A percentile compares a stretch with the other conserved stretches of the same genome.
These are phyloP conservation scores for Ceratocystis papillata DNA, from an alignment of 2,329 filamentous ascomycete species.

Conservation along the genomic window DNA sequence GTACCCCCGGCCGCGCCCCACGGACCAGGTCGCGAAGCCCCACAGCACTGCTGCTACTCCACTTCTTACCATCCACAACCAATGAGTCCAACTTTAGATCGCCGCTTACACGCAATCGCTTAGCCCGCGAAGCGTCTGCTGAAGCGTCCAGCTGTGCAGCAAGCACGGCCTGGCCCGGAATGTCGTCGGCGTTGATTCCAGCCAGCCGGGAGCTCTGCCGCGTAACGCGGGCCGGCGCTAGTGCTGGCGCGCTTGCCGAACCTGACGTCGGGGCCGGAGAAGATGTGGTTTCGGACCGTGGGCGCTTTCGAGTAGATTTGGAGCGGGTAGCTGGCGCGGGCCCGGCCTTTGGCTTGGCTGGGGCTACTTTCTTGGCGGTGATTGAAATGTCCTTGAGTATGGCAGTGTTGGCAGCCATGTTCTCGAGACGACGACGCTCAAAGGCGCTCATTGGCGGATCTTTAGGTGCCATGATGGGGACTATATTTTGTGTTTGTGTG, in stretches of 20 bases:
- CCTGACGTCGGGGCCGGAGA: background rate
- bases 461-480: conserved; percentile 37
- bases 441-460: conserved; percentile 60
- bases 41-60: conserved; percentile 52
- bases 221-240: conserved; percentile 40
- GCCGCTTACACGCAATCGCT: conserved; percentile 44
- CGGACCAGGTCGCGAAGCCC: conserved; percentile 50
- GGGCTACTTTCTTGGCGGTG: conserved; percentile 53
- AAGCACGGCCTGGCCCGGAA: conserved; percentile 35
- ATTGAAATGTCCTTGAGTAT: conserved; percentile 66
- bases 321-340: conserved; percentile 31
- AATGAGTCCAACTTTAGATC: conserved; percentile 65
- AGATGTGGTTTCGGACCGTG: conserved; percentile 29
- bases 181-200: conserved; percentile 41
- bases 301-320: conserved; percentile 23
- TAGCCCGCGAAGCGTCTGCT: conserved; percentile 40
- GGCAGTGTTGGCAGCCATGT: conserved; percentile 76
- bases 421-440: conserved; percentile 72
- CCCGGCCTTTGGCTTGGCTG: conserved; percentile 29
- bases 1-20: conserved; percentile 66
- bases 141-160: conserved; percentile 38
- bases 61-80: conserved; percentile 67
- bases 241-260: conserved; percentile 32
- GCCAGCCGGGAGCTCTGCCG: conserved; percentile 50
- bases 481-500: background rate